These are phyloP conservation scores for Amphichorda felina DNA, from an alignment of 2,329 filamentous ascomycete species.

Conservation along the genomic window DNA sequence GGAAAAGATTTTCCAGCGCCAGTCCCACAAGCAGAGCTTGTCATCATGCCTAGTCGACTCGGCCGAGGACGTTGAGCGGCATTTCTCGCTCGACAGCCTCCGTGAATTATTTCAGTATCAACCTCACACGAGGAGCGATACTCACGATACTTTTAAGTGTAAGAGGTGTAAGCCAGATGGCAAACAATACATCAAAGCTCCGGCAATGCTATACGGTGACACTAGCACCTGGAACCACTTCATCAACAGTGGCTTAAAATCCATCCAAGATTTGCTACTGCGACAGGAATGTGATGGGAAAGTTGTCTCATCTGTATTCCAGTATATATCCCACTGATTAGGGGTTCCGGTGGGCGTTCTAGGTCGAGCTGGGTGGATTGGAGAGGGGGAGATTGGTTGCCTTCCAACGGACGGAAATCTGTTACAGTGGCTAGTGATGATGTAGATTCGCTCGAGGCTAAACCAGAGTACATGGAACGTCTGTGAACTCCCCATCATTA, in stretches of 20 bases:
- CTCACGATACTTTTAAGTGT: constrained; percentile 97
- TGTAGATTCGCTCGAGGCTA: too few species aligned
- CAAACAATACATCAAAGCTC: constrained; percentile 77
- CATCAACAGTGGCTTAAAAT: constrained; percentile 63
- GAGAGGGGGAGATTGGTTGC: too few species aligned
- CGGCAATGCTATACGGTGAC: constrained; percentile 92
- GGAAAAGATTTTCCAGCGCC: constrained; percentile 97
- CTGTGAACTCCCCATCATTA: too few species aligned
- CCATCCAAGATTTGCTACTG: constrained; percentile 83
- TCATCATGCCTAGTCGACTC: constrained; percentile 95
- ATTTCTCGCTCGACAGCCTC: constrained; percentile 85
- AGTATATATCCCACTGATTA: constrained; percentile 92
- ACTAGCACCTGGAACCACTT: constrained; percentile 99
- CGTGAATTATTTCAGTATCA: constrained; percentile 92
- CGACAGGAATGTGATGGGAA: constrained; percentile 70
- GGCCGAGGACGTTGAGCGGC: constrained; percentile 91
- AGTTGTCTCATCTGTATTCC: constrained; percentile 89
- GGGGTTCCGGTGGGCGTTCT: too few species aligned
- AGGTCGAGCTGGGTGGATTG: too few species aligned
- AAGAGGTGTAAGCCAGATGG: constrained; percentile 87
- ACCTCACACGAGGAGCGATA: constrained; percentile 75
- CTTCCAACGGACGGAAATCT: too few species aligned
- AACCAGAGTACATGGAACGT: too few species aligned
- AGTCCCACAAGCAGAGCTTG: constrained; percentile 94
- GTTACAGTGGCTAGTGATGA: too few species aligned